phyloP scores from a whole-genome alignment of 495 filamentous ascomycete species.

The Neurospora tetraspora region DNA sequence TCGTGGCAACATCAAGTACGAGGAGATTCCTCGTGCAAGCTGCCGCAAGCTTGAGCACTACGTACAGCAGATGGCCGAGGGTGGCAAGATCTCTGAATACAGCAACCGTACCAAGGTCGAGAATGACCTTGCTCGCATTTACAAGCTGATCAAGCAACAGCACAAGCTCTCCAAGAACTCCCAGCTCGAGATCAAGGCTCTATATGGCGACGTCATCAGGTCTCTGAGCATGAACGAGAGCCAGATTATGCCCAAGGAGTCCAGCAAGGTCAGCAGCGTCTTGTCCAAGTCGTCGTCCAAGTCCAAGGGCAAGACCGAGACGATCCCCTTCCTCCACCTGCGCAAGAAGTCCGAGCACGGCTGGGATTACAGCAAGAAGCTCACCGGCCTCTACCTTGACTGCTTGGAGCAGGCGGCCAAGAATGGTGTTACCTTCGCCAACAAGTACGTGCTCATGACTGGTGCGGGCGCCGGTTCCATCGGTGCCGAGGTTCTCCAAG shows the following conservation, averaged over 20 bases:
- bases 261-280: constrained; percentile 44
- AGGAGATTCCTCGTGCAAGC: constrained; percentile 78
- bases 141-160: constrained; percentile 95
- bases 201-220: constrained; percentile 88
- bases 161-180: constrained; percentile 92
- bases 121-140: constrained; percentile 84
- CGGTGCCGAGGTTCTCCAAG: constrained; percentile 95
- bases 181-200: constrained; percentile 84
- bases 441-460: constrained; percentile 96
- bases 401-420: constrained; percentile 82
- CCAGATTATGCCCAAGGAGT: constrained; percentile 86
- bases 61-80: constrained; percentile 96
- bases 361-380: constrained; percentile 98
- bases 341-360: constrained; percentile 90
- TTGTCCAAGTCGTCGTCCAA: constrained; percentile 57
- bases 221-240: constrained; percentile 94
- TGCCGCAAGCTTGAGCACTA: constrained; percentile 98
- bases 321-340: constrained; percentile 94
- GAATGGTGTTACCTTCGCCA: constrained; percentile 79
- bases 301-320: constrained; percentile 86
- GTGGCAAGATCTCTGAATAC: constrained; percentile 96
- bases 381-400: constrained; percentile 85
- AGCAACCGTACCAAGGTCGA: constrained; percentile 97
- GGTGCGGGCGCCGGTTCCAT: constrained; percentile 97
- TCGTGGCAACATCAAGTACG: constrained; percentile 79